Percentiles rank a stretch among this genome's conserved stretches.
These are phyloP conservation scores for Annona squamosa DNA, from an alignment of 164 flowering plant genomes.

Conservation along the genomic window DNA sequence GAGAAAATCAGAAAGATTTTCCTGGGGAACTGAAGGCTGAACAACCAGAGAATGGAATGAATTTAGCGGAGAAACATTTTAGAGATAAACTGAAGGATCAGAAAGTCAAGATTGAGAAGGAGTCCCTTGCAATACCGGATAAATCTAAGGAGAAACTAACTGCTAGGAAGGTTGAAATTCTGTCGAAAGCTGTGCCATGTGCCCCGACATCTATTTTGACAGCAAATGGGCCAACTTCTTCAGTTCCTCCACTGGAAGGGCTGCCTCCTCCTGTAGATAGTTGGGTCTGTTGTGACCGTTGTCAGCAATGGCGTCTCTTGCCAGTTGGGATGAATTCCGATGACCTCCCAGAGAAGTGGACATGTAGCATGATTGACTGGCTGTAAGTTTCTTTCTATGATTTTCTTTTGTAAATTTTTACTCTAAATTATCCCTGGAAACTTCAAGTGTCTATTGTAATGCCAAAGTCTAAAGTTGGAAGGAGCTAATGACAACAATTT, in stretches of 20 bases:
- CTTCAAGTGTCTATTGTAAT: not conserved
- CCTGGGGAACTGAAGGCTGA: slow-evolving; percentile 14
- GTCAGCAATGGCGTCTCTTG: slow-evolving; percentile 84
- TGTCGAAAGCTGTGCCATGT: slow-evolving; percentile 1
- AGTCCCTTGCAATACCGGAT: slow-evolving; percentile 12
- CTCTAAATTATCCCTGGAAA: not conserved
- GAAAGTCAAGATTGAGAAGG: slow-evolving; percentile 27
- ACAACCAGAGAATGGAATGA: slow-evolving; percentile 10
- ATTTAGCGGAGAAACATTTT: slow-evolving; percentile 7
- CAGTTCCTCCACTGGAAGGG: slow-evolving; percentile 20
- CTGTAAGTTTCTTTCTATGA: slow-evolving; percentile 60
- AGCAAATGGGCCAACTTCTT: slow-evolving; percentile 4
- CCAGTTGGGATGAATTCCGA: slow-evolving; percentile 58
- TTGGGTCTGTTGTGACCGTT: slow-evolving; percentile 90
- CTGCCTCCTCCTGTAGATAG: slow-evolving; percentile 41
- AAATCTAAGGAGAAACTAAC: slow-evolving; percentile 29
- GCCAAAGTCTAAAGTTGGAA: not conserved
- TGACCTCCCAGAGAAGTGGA: slow-evolving; percentile 79
- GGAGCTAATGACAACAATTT: not conserved
- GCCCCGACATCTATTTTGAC: not conserved
- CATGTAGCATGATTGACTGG: slow-evolving; percentile 87
- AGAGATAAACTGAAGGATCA: slow-evolving; percentile 24
- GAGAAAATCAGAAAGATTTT: slow-evolving; percentile 11
- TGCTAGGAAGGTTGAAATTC: slow-evolving; percentile 29
- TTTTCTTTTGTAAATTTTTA: not conserved